Conservation (phyloP, 1,284 basidiomycete species). For the Agroathelia rolfsii region DNA sequence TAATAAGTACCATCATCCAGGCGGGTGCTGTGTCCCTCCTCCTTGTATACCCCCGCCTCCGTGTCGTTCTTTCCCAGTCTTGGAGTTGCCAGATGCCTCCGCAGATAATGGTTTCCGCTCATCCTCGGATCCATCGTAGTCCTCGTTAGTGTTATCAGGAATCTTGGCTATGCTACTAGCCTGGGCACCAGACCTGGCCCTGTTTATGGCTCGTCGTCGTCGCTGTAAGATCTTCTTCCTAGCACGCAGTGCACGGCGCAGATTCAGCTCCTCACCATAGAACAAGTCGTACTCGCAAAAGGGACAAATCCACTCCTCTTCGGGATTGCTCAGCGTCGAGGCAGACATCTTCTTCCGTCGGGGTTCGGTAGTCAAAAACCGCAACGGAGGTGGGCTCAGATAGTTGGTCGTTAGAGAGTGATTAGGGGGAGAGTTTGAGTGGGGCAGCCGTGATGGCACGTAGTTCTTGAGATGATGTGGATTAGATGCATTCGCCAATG, state of each 20-base stretch:
- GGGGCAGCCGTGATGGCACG: constrained; percentile 67
- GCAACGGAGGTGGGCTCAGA: constrained; percentile 48
- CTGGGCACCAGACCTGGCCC: no score
- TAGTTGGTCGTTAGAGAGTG: no score
- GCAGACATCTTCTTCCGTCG: constrained; percentile 23
- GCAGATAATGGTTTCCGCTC: constrained; percentile 3
- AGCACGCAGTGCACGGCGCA: constrained; percentile 55
- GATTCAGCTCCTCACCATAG: constrained; percentile 64
- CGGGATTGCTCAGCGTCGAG: constrained; percentile 39
- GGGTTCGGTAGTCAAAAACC: constrained; percentile 57
- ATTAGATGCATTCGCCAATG: constrained; percentile 79
- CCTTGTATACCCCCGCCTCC: no score
- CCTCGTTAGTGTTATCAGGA: constrained; percentile 15
- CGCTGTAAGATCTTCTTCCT: constrained; percentile 73
- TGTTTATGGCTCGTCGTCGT: constrained; percentile 65
- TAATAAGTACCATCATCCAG: no score
- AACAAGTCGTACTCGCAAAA: constrained; percentile 83
- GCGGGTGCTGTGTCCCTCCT: no score
- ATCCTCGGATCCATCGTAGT: constrained; percentile 11
- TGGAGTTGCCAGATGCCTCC: no score
- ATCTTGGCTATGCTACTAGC: constrained; percentile 20
- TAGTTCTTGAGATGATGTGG: constrained; percentile 87
- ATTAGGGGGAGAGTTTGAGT: constrained; percentile 41
- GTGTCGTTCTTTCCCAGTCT: no score
- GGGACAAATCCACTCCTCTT: constrained; percentile 83